Evolutionary conservation across 306 rosid genomes (phyloP), one percentile per base, ranked within the genome.

Genomic region (Senna tora): DNA sequence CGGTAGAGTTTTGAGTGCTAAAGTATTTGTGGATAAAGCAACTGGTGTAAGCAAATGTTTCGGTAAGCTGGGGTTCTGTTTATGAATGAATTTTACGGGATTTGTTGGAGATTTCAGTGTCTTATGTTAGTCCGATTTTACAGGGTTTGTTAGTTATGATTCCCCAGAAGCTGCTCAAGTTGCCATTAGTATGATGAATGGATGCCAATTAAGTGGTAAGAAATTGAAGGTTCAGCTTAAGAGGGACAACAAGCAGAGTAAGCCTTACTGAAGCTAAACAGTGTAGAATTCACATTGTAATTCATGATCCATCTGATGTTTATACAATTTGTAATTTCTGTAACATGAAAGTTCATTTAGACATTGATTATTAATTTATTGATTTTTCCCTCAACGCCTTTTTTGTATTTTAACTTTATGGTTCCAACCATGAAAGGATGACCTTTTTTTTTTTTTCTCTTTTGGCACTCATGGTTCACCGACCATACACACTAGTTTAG

Each of bases 31-130:
- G 15, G 99, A 95, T 87, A 95, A 92, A 87, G 92, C 96, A 82
- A 91, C 99, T 1, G 93, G 99, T 51, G 92, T 84, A 77, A 95
- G 99, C 90, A 95, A 95, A 88, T 95, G 99, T 83, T 95, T 95
- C 33, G 99, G 99, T 95, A 84, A 89, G 90, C 78, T 20, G 21
- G 5, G 67, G 68, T 61, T 42, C 70, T 32, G 45, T 43, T 39
- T 70, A 20, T 43, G 60, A n/a, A 25, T 75, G 72, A 76, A 70
- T 77, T 64, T 70, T 52, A 22, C 22, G 72, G 47, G 69, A 63
- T 32, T 64, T 8, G 20, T 12, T 34, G 73, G 66, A 70, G 52
- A 43, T 71, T 34, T 39, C 56, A 55, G 61, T 76, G 28, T 72
- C 83, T 87, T 54, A 84, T 45, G 69, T 32, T 32, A 12, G 58